phyloP scores from a whole-genome alignment of 169 alveolate genomes.

The Plasmodium reichenowi region DNA sequence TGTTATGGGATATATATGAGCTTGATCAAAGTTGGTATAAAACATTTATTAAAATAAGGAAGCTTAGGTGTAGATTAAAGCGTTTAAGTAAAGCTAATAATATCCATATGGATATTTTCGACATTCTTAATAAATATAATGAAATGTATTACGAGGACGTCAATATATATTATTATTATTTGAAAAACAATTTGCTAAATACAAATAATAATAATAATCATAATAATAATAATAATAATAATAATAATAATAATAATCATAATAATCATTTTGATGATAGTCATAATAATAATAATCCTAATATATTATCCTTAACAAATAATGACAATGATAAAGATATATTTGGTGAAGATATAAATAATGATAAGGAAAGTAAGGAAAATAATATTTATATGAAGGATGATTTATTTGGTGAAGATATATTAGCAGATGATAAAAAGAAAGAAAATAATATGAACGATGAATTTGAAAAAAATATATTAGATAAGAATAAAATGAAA shows the following conservation, averaged over 20 bases:
- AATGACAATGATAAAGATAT: not conserved
- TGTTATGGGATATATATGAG: constrained; percentile 87
- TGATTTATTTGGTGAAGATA: constrained; percentile 67
- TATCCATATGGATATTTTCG: constrained; percentile 14
- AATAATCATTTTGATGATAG: not conserved
- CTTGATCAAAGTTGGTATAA: constrained; percentile 78
- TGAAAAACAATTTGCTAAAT: constrained; percentile 7
- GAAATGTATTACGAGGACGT: constrained; percentile 66
- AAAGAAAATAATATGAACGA: constrained; percentile 10
- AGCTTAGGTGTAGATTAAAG: constrained; percentile 21
- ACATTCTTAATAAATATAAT: constrained; percentile 25
- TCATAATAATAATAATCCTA: not conserved
- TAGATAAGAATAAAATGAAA: not conserved
- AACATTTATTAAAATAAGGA: constrained; percentile 19
- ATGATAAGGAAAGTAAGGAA: not conserved
- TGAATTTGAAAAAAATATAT: not conserved
- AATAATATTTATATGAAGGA: constrained; percentile 15
- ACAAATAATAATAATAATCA: constrained; percentile 12
- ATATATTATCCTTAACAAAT: not conserved
- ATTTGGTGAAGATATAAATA: not conserved
- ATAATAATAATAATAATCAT: not conserved
- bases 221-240: constrained; percentile 4
- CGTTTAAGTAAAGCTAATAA: not conserved
- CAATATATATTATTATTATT: constrained; percentile 39
- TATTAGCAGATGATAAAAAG: constrained; percentile 16